Evolutionary conservation across 257 asterid genomes (phyloP).

Genomic region (Solanum verrucosum): DNA sequence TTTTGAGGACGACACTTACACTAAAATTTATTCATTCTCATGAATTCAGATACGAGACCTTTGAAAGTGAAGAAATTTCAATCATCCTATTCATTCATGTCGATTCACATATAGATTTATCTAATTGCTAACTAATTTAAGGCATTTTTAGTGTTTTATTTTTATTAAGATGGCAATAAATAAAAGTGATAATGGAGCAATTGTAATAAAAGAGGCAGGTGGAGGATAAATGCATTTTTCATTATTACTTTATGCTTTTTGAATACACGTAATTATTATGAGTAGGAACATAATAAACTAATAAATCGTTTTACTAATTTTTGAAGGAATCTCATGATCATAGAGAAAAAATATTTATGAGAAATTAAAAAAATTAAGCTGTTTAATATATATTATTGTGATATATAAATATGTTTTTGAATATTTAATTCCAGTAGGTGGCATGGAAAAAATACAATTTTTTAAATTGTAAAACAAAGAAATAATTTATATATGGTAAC

Average conservation of each 20-base stretch:
- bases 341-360: background rate
- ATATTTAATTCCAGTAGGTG: background rate
- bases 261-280: background rate
- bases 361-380: background rate
- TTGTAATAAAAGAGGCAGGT: background rate
- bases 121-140: background rate
- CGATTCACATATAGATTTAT: background rate
- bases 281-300: background rate
- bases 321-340: background rate
- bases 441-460: background rate
- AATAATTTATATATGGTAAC: background rate
- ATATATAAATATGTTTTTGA: background rate
- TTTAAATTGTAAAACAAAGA: background rate
- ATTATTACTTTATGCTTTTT: background rate
- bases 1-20: background rate
- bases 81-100: background rate
- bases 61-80: background rate
- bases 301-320: background rate
- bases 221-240: background rate
- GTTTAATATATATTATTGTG: background rate
- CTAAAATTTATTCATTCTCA: too few relatives aligned
- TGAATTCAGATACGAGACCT: background rate
- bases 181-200: background rate
- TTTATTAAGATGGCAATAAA: background rate
- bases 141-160: background rate